Evolutionary conservation across 2,329 filamentous ascomycete species (phyloP).

Genomic region (Chrysoporthe cubensis): DNA sequence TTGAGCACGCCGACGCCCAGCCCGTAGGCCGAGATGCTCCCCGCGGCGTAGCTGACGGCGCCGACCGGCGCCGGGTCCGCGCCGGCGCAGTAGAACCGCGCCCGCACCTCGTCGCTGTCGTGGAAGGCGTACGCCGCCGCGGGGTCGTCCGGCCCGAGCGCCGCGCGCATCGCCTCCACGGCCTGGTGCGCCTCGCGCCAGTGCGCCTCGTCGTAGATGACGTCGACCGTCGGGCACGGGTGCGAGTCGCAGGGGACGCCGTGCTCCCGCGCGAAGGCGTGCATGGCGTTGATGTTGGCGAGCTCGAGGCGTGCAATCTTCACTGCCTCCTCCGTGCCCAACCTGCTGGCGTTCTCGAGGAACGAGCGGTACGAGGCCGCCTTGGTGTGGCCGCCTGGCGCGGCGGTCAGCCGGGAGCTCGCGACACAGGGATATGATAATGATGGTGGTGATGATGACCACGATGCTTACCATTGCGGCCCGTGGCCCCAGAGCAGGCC

Average conservation of each 20-base stretch:
- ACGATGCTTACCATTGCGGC: slow-evolving; percentile 51
- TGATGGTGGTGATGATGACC: background rate
- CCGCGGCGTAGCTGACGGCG: slow-evolving; percentile 50
- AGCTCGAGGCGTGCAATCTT: slow-evolving; percentile 57
- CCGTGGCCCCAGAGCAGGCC: slow-evolving; percentile 69
- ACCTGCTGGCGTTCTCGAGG: slow-evolving; percentile 45
- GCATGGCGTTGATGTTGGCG: slow-evolving; percentile 57
- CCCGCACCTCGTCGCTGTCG: slow-evolving; percentile 10
- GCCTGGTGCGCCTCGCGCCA: slow-evolving; percentile 44
- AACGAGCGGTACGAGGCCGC: slow-evolving; percentile 54
- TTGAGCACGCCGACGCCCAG: slow-evolving; percentile 49
- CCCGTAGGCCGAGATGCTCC: slow-evolving; percentile 46
- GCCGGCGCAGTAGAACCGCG: slow-evolving; percentile 28
- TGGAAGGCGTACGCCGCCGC: slow-evolving; percentile 49
- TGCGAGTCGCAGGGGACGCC: slow-evolving; percentile 54
- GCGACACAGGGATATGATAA: background rate
- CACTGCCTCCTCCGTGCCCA: slow-evolving; percentile 54
- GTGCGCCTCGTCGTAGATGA: slow-evolving; percentile 55
- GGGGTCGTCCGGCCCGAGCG: slow-evolving; percentile 45
- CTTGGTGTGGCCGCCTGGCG: slow-evolving; percentile 47
- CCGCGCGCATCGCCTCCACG: slow-evolving; percentile 49
- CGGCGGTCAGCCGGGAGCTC: too few relatives aligned
- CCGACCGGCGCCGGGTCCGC: slow-evolving; percentile 45
- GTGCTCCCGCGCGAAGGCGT: slow-evolving; percentile 54
- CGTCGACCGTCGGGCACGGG: slow-evolving; percentile 58